Evolutionary conservation across 208 protist genomes (phyloP).

Genomic region (Tritrichomonas musculus): DNA sequence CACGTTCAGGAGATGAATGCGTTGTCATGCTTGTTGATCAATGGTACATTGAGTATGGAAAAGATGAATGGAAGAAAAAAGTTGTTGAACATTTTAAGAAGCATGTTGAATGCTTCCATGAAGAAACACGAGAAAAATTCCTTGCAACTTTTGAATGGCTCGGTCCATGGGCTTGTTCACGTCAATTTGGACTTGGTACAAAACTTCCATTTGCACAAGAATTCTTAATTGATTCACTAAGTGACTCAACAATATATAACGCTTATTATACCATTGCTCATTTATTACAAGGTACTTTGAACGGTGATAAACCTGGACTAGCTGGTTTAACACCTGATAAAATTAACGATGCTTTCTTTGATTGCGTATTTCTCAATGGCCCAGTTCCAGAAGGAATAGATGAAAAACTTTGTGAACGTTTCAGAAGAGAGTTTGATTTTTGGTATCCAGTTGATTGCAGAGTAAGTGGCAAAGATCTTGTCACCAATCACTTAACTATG

Average conservation of each 20-base stretch:
- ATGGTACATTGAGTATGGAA: constrained; percentile 94
- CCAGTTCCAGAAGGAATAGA: constrained; percentile 3
- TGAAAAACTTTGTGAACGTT: not conserved
- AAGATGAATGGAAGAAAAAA: constrained; percentile 77
- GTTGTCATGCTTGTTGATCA: constrained; percentile 95
- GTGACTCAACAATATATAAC: constrained; percentile 99
- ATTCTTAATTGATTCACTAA: constrained; percentile 98
- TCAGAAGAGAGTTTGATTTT: constrained; percentile 91
- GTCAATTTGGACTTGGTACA: constrained; percentile 97
- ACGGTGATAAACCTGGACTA: not conserved
- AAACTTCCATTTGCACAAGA: constrained; percentile 82
- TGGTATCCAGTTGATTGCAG: constrained; percentile 98
- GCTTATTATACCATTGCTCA: constrained; percentile 98
- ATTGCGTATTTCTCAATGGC: constrained; percentile 26
- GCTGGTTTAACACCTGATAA: not conserved
- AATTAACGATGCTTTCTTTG: not conserved
- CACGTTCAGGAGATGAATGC: constrained; percentile 95
- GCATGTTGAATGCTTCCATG: constrained; percentile 78
- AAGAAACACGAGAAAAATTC: constrained; percentile 76
- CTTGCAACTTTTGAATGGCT: constrained; percentile 90
- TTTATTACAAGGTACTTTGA: constrained; percentile 10
- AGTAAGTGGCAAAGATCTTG: constrained; percentile 97
- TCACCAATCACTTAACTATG: constrained; percentile 98
- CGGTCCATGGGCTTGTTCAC: constrained; percentile 96
- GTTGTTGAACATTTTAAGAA: constrained; percentile 70